Conservation (phyloP, 140 eudicot species). For the Bidens hawaiensis region DNA sequence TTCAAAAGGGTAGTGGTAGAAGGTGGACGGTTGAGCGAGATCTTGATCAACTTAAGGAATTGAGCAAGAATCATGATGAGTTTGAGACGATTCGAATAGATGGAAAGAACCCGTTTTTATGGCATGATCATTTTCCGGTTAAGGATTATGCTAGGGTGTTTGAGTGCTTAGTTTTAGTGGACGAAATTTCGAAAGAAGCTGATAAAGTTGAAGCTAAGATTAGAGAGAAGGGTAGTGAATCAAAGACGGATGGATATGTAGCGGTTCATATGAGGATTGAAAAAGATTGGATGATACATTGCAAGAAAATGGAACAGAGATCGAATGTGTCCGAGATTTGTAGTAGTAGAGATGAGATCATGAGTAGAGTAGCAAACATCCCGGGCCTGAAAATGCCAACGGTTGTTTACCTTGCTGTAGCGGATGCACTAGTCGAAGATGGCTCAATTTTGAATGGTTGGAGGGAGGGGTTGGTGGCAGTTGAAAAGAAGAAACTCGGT, state of each 20-base stretch:
- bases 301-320: slow-evolving; percentile 61
- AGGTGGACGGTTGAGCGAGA: slow-evolving; percentile 72
- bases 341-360: slow-evolving; percentile 73
- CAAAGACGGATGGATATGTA: slow-evolving; percentile 31
- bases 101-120: slow-evolving; percentile 87
- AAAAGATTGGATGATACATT: slow-evolving; percentile 93
- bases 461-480: slow-evolving; percentile 58
- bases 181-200: slow-evolving; percentile 65
- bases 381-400: slow-evolving; percentile 39
- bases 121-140: slow-evolving; percentile 93
- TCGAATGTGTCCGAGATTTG: slow-evolving; percentile 55
- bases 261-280: slow-evolving; percentile 94
- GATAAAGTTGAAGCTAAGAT: slow-evolving; percentile 59
- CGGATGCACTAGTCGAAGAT: slow-evolving; percentile 76
- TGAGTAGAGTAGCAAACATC: slow-evolving; percentile 55
- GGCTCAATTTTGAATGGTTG: slow-evolving; percentile 55
- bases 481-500: slow-evolving; percentile 71
- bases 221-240: slow-evolving; percentile 38
- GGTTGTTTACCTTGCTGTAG: slow-evolving; percentile 72
- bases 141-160: slow-evolving; percentile 70
- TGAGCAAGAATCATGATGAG: slow-evolving; percentile 25
- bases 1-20: slow-evolving; percentile 81
- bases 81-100: slow-evolving; percentile 44
- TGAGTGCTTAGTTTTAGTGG: slow-evolving; percentile 67
- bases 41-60: slow-evolving; percentile 52